phyloP scores from a whole-genome alignment of 345 rosid genomes.

The Noccaea caerulescens region DNA sequence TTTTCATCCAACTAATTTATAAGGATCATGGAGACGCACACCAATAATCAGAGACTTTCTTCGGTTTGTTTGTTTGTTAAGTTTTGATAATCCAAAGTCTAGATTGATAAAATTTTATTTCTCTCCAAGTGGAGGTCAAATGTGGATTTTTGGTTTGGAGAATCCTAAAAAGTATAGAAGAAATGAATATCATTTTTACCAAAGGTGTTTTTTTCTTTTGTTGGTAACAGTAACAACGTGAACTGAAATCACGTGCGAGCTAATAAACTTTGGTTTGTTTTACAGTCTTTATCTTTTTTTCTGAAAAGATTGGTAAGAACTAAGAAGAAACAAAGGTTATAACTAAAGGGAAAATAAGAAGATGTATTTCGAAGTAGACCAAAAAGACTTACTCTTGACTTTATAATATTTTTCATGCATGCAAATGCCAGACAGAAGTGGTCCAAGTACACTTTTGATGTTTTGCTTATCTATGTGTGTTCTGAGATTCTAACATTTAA shows the following conservation, averaged over 20 bases:
- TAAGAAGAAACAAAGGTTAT: constrained; percentile 29
- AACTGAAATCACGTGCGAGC: constrained; percentile 25
- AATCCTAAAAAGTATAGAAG: not conserved
- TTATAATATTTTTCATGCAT: constrained; percentile 33
- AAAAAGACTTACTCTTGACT: constrained; percentile 23
- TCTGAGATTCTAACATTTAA: constrained; percentile 28
- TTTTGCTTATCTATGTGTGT: constrained; percentile 37
- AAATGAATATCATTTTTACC: not conserved
- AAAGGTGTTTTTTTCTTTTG: constrained; percentile 6
- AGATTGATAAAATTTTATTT: too few relatives aligned
- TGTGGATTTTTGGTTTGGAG: not conserved
- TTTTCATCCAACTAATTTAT: not conserved
- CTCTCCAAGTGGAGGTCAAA: too few relatives aligned
- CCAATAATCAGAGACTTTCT: not conserved
- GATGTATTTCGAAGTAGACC: constrained; percentile 8
- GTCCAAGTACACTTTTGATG: constrained; percentile 43
- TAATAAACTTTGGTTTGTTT: constrained; percentile 16
- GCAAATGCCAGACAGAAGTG: constrained; percentile 43
- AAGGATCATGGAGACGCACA: not conserved
- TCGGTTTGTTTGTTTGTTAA: not conserved
- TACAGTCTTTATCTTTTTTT: constrained; percentile 27
- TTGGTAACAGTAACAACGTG: constrained; percentile 16
- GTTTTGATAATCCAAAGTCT: not conserved
- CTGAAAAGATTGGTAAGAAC: constrained; percentile 32
- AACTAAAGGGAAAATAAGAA: constrained; percentile 3